Conservation (phyloP, 2,329 filamentous ascomycete species). For the Fusarium luffae region DNA sequence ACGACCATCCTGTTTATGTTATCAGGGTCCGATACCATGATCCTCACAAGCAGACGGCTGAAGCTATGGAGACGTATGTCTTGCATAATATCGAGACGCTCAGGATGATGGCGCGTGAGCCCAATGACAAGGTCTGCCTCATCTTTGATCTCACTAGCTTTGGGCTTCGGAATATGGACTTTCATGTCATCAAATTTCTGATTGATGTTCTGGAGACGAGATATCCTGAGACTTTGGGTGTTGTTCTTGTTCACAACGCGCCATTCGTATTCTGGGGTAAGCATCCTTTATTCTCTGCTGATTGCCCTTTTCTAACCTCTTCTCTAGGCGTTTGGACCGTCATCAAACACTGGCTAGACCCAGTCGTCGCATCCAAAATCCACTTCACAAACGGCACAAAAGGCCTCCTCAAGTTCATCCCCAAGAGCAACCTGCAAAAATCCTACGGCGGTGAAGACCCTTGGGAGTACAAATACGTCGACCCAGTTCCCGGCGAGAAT, state of each 20-base stretch:
- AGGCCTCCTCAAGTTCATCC: conserved; percentile 71
- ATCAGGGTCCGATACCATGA: conserved; percentile 47
- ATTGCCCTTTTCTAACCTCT: not conserved
- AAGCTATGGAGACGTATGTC: conserved; percentile 53
- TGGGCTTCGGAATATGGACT: conserved; percentile 79
- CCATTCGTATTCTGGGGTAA: conserved; percentile 74
- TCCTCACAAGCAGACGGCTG: conserved; percentile 47
- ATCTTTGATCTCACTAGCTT: conserved; percentile 80
- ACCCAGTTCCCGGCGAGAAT: conserved; percentile 71
- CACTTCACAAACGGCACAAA: conserved; percentile 73
- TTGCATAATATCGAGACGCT: conserved; percentile 55
- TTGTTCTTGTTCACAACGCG: conserved; percentile 78
- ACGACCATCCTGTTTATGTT: conserved; percentile 52
- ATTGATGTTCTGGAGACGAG: conserved; percentile 84
- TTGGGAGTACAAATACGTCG: conserved; percentile 73
- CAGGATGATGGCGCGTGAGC: conserved; percentile 42
- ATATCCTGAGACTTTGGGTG: conserved; percentile 78
- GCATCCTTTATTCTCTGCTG: not conserved
- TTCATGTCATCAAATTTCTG: conserved; percentile 80
- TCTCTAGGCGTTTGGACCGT: conserved; percentile 63
- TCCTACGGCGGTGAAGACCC: conserved; percentile 75
- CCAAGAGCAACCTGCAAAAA: conserved; percentile 64
- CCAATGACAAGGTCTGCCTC: conserved; percentile 51
- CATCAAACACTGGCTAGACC: conserved; percentile 80
- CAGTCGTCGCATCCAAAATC: conserved; percentile 78